Evolutionary conservation across 805 yeast species (phyloP).

Genomic region (Monosporozyma unispora): DNA sequence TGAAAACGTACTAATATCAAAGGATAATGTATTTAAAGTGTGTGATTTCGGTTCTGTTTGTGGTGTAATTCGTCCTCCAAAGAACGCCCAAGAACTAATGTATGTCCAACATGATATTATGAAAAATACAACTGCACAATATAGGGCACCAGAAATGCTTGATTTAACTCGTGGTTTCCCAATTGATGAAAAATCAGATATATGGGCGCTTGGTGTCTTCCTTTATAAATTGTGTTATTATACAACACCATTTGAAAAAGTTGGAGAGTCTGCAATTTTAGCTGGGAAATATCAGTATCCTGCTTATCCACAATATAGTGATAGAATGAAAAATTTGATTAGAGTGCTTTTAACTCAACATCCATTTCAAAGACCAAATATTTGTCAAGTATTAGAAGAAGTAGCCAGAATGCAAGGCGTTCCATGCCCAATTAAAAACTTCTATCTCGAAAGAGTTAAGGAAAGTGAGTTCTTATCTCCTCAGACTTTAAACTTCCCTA

Average conservation of each 20-base stretch:
- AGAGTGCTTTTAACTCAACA: constrained; percentile 52
- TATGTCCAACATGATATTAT: constrained; percentile 57
- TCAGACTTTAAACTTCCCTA: constrained; percentile 1
- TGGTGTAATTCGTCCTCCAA: constrained; percentile 54
- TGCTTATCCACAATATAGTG: constrained; percentile 48
- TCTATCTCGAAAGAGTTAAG: constrained; percentile 27
- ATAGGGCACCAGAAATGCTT: constrained; percentile 78
- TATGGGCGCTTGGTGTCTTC: constrained; percentile 80
- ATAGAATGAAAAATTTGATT: constrained; percentile 56
- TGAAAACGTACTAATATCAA: constrained; percentile 65
- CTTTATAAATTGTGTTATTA: constrained; percentile 71
- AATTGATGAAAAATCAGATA: constrained; percentile 72
- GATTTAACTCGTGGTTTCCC: constrained; percentile 61
- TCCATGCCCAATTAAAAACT: constrained; percentile 37
- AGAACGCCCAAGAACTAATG: constrained; percentile 49
- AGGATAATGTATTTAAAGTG: constrained; percentile 50
- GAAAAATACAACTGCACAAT: constrained; percentile 79
- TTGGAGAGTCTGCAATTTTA: constrained; percentile 56
- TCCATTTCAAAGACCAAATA: constrained; percentile 67
- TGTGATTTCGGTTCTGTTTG: constrained; percentile 83
- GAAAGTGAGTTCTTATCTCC: not conserved
- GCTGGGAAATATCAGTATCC: constrained; percentile 48
- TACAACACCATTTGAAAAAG: constrained; percentile 70
- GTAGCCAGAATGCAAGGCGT: constrained; percentile 52
- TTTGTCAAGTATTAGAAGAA: constrained; percentile 63